These are phyloP conservation scores for Backusella mclennaniae DNA, from an alignment of 192 early-diverging fungal genomes.

Conservation along the genomic window DNA sequence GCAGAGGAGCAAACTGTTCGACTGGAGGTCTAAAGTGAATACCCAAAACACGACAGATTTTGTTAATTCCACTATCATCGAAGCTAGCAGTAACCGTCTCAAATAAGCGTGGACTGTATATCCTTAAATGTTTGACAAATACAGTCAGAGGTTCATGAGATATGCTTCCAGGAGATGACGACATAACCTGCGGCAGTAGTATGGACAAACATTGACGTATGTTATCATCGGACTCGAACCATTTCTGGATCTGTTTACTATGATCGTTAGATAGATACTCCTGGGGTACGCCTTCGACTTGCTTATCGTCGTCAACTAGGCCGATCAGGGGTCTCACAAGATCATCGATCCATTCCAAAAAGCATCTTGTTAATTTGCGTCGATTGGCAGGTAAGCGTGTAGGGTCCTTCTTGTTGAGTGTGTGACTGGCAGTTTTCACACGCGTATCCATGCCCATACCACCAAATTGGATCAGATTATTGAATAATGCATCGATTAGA, in stretches of 20 bases:
- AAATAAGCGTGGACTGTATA: constrained; percentile 30
- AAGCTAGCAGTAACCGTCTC: constrained; percentile 23
- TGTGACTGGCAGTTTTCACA: not conserved
- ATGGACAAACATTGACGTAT: constrained; percentile 26
- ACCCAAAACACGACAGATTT: constrained; percentile 24
- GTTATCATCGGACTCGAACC: constrained; percentile 39
- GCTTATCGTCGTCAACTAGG: constrained; percentile 3
- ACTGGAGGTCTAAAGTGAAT: constrained; percentile 17
- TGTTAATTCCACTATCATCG: constrained; percentile 20
- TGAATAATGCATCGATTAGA: constrained; percentile 14
- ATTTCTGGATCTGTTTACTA: not conserved
- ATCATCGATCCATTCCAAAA: constrained; percentile 35
- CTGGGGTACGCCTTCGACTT: not conserved
- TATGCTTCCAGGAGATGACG: constrained; percentile 15
- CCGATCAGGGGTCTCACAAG: constrained; percentile 27
- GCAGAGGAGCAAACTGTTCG: not conserved
- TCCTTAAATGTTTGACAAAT: constrained; percentile 26
- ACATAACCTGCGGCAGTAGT: constrained; percentile 23
- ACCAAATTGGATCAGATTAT: not conserved
- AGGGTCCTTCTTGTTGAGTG: constrained; percentile 10
- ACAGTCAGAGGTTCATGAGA: constrained; percentile 24
- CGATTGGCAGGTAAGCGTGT: constrained; percentile 10
- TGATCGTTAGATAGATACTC: constrained; percentile 6
- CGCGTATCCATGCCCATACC: not conserved
- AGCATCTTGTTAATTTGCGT: constrained; percentile 14